Base-by-base conservation (phyloP, 2,329 filamentous ascomycete genomes). In the Xylariales sp. region DNA sequence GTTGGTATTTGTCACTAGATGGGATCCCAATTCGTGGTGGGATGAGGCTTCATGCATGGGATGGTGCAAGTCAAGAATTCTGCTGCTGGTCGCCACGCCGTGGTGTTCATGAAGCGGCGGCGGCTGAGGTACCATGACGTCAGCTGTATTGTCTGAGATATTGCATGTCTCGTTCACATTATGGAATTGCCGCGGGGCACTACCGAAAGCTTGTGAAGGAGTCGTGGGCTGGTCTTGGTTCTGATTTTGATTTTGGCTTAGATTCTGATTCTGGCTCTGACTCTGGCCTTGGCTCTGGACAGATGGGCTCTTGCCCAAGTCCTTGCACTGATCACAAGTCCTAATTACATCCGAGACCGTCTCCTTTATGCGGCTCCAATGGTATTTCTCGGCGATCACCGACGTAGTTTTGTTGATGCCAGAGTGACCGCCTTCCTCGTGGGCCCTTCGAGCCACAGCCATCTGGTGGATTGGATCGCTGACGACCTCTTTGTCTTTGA, bases 361-460 rank as follows among this genome's bases (percentile, higher is more conserved):
- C 81, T 97, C 94, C 80, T 98, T 99, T 83, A 98, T 98, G 69
- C 95, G 89, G 55, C 97, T 94, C 96, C 96, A 99, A 81, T 98
- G 96, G 78, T 95, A 97, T 76, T 91, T 92, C 78, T 97, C 93
- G 10, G 95, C 93, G 75, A 99, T 97, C 23, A 90, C 91, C 23
- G 95, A 94, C 0, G 95, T 98, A 0, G 95, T 98, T 83, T 97
- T 97, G 84, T 99, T 99, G 84, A 98, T 98, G 59, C 96, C 96
- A 6, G 92, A 93, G 77, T 99, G 96, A 49, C 90, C 86, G 64
- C 83, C 80, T 65, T 85, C 81, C 61, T 89, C 84, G 80, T 99
- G 96, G 45, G 94, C 86, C 65, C 86, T 84, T 53, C 92, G 86
- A 12, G 94, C 93, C 74, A 98, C 96, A 68, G 96, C 93, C 79